Base-by-base conservation (phyloP, 2,329 filamentous ascomycete species). In the Botrytis fabae region DNA sequence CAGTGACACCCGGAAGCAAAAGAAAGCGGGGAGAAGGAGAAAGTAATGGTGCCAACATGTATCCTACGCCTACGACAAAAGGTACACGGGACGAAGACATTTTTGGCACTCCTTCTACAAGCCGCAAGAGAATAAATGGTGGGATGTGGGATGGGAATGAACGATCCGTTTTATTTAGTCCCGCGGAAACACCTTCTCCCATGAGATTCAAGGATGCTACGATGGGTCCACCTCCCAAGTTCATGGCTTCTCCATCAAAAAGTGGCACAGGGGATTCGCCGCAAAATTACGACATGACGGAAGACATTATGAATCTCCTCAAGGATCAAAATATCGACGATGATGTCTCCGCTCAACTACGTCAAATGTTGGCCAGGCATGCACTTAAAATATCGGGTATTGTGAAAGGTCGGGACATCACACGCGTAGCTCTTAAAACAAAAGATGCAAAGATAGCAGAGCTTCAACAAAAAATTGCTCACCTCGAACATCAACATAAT, bases 371-470 rank as follows among this genome's bases (percentile, higher is more conserved):
- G 46, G 84, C 85, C 51, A 86, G 82, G 62, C 85, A 92, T 75
- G 86, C 88, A 25, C 82, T 90, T 69, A 86, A 85, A 69, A 85
- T 86, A 0, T 88, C 87, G 77, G 92, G 92, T 0, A 84, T 92
- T 32, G 84, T 85, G 57, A 86, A 86, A 75, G 91, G 91, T 0
- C 84, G 92, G 3, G 92, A 95, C 74, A 87, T 91, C 10, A 86
- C 88, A 5, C 83, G 92, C n/a, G 81, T 87, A 14, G 87, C 86
- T 6, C 79, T 93, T 48, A 90, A 88, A 78, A 85, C 85, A 7
- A 90, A 90, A 75, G 91, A 95, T 84, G 82, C 88, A 80, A 83
- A 90, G 83, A 84, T 92, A 80, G 82, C 86, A 81, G 84, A 92
- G 81, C 82, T 97, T 82, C 86, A 90, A 83, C 83, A 92, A 79